Evolutionary conservation across 2,329 filamentous ascomycete genomes (phyloP).

Genomic region (Trichoderma hamatum): DNA sequence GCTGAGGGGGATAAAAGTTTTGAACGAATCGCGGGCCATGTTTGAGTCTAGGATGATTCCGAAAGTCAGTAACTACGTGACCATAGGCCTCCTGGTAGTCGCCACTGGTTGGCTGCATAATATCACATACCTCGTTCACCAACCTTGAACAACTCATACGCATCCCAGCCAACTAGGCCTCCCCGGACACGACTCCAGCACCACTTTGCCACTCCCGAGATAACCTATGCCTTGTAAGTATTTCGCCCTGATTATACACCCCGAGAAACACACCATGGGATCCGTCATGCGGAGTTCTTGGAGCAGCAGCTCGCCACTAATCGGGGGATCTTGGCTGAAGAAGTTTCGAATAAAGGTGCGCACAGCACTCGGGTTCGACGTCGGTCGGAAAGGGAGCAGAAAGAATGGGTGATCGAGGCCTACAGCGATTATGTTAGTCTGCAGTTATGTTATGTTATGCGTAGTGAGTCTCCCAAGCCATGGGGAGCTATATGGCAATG

Average conservation of each 20-base stretch:
- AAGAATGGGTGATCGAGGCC: slow-evolving; percentile 90
- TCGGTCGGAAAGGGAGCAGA: slow-evolving; percentile 89
- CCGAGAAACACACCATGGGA: slow-evolving; percentile 72
- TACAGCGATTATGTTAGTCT: slow-evolving; percentile 41
- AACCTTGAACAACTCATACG: slow-evolving; percentile 92
- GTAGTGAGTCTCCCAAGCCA: neutral
- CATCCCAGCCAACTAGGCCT: slow-evolving; percentile 94
- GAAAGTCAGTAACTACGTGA: slow-evolving; percentile 4
- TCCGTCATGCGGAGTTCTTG: slow-evolving; percentile 92
- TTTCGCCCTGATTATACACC: neutral
- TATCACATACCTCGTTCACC: slow-evolving; percentile 77
- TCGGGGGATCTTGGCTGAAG: slow-evolving; percentile 70
- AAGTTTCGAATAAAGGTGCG: slow-evolving; percentile 92
- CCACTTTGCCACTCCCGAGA: slow-evolving; percentile 96
- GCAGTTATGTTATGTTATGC: neutral
- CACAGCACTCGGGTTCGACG: slow-evolving; percentile 87
- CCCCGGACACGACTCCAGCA: slow-evolving; percentile 93
- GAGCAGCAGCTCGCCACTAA: slow-evolving; percentile 70
- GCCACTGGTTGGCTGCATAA: neutral
- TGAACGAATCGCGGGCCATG: slow-evolving; percentile 89
- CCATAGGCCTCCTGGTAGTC: neutral
- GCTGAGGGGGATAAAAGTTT: slow-evolving; percentile 93
- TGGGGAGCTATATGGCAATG: neutral
- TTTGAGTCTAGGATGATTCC: slow-evolving; percentile 69
- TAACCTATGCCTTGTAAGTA: slow-evolving; percentile 61